Percentiles rank a stretch among this genome's conserved stretches.
Evolutionary conservation across 1,284 basidiomycete species (phyloP).

Genomic region (Sanghuangporus baumii): DNA sequence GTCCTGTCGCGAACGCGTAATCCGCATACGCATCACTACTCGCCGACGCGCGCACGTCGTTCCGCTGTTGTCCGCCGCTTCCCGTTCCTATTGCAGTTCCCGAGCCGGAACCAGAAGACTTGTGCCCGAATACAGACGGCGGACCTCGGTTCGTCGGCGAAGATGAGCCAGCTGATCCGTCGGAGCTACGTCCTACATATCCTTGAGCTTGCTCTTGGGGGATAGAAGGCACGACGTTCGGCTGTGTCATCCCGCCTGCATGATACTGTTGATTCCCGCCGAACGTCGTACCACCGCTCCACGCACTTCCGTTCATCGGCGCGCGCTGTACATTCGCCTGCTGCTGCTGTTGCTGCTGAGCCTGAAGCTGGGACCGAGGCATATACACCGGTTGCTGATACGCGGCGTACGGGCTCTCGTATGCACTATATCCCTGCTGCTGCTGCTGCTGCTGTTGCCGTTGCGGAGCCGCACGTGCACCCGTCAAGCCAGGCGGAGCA

Average conservation of each 20-base stretch:
- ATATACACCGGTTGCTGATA: conserved; percentile 1
- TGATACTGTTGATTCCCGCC: background rate
- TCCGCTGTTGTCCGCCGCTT: background rate
- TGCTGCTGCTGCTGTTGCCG: too few species aligned
- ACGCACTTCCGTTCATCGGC: background rate
- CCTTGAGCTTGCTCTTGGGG: background rate
- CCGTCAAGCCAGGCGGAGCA: background rate
- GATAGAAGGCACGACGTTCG: background rate
- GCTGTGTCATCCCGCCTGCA: background rate
- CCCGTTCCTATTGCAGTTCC: background rate
- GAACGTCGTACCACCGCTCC: background rate
- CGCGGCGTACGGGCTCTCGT: conserved; percentile 6
- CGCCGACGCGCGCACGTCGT: background rate
- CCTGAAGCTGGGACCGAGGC: background rate
- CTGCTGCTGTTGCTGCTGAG: background rate
- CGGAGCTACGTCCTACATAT: background rate
- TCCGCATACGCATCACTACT: conserved; percentile 12
- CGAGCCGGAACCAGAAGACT: background rate
- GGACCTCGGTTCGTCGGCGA: background rate
- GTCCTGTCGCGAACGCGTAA: conserved; percentile 15
- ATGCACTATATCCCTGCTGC: background rate
- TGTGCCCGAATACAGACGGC: background rate
- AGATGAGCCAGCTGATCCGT: background rate
- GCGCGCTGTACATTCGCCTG: background rate
- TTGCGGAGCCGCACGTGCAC: background rate